Conservation (phyloP, 257 asterid species). For the Forsythia viridissima region DNA sequence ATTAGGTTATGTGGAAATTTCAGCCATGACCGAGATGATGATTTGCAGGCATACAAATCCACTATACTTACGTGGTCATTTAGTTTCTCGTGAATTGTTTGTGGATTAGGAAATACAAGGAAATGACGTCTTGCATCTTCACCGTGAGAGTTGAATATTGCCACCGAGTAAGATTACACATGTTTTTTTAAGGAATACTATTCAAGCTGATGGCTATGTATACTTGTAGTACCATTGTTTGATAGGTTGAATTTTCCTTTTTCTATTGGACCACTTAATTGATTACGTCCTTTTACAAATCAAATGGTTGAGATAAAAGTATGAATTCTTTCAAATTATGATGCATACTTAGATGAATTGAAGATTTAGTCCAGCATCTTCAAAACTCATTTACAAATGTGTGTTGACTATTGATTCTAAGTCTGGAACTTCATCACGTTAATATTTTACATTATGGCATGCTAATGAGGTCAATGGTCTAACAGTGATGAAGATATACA, state of each 20-base stretch:
- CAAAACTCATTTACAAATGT: slow-evolving; percentile 16
- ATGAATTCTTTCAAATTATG: slow-evolving; percentile 4
- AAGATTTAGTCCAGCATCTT: neutral
- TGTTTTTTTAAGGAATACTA: neutral
- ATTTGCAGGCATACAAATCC: slow-evolving; percentile 62
- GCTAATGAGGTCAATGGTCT: slow-evolving; percentile 67
- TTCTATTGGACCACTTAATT: no score
- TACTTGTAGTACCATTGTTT: slow-evolving; percentile 13
- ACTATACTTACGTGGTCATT: slow-evolving; percentile 3
- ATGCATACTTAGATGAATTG: slow-evolving; percentile 6
- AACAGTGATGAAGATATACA: slow-evolving; percentile 48
- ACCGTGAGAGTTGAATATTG: neutral
- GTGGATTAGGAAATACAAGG: slow-evolving; percentile 8
- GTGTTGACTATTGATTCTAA: slow-evolving; percentile 16
- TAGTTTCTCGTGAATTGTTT: neutral
- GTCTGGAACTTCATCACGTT: slow-evolving; percentile 67
- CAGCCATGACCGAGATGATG: slow-evolving; percentile 65
- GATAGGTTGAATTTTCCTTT: neutral
- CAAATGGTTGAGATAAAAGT: slow-evolving; percentile 14
- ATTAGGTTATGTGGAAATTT: slow-evolving; percentile 58
- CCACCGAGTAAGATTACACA: neutral
- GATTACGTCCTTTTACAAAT: neutral
- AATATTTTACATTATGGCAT: slow-evolving; percentile 71
- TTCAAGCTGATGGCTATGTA: slow-evolving; percentile 15
- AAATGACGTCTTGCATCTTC: slow-evolving; percentile 5